These are phyloP conservation scores for Hura crepitans DNA, from an alignment of 441 rosid species.

Conservation along the genomic window DNA sequence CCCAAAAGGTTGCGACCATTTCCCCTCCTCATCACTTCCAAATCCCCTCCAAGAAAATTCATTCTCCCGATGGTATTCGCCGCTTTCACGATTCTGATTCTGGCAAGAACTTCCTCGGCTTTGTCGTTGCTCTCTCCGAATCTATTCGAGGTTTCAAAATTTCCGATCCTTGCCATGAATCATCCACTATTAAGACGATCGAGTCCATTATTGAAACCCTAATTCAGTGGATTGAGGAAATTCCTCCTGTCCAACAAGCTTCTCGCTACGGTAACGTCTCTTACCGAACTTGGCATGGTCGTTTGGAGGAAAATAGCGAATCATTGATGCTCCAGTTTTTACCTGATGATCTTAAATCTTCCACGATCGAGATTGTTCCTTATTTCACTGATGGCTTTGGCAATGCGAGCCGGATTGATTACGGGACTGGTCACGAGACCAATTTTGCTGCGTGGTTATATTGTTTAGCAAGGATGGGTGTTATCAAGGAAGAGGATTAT, in stretches of 20 bases:
- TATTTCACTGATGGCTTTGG: slow-evolving; percentile 87
- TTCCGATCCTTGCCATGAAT: slow-evolving; percentile 61
- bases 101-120: slow-evolving; percentile 64
- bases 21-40: slow-evolving; percentile 58
- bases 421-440: slow-evolving; percentile 90
- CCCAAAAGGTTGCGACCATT: slow-evolving; percentile 47
- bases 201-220: slow-evolving; percentile 56
- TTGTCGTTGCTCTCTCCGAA: slow-evolving; percentile 74
- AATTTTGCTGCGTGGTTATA: slow-evolving; percentile 88
- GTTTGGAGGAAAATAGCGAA: slow-evolving; percentile 47
- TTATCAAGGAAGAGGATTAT: slow-evolving; percentile 71
- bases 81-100: slow-evolving; percentile 55
- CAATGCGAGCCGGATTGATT: slow-evolving; percentile 76
- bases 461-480: too few relatives aligned
- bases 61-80: slow-evolving; percentile 65
- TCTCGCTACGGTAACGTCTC: slow-evolving; percentile 83
- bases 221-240: slow-evolving; percentile 60
- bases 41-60: slow-evolving; percentile 54
- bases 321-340: slow-evolving; percentile 52
- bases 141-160: slow-evolving; percentile 61
- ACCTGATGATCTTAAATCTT: slow-evolving; percentile 52
- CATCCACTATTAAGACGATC: slow-evolving; percentile 41
- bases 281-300: slow-evolving; percentile 70
- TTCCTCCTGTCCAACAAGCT: slow-evolving; percentile 67
- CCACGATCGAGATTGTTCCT: slow-evolving; percentile 60